phyloP scores from a whole-genome alignment of 192 early-diverging fungal genomes.

The Chytriomyces sp. region DNA sequence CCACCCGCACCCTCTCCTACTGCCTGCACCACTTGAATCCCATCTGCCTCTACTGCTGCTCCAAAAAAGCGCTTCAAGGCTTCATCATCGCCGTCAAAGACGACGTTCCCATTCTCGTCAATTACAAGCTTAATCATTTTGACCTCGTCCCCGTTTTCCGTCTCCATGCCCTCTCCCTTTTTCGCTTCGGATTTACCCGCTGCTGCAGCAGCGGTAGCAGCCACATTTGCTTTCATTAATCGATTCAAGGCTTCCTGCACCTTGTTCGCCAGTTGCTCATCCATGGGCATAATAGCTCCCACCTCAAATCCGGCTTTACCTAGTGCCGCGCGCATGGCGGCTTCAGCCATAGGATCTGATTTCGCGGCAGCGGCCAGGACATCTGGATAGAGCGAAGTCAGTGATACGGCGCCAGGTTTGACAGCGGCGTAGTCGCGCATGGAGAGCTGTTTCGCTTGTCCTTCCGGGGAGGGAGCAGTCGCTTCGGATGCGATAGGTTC shows the following conservation, averaged over 20 bases:
- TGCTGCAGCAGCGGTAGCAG: not conserved
- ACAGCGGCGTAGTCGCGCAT: not conserved
- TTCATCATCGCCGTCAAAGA: not conserved
- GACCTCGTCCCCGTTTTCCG: not conserved
- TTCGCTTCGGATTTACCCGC: not conserved
- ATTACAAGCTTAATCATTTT: slow-evolving; percentile 13
- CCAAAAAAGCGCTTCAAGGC: not conserved
- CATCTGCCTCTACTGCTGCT: not conserved
- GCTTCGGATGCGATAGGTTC: not conserved
- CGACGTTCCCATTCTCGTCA: slow-evolving; percentile 17
- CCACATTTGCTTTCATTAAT: not conserved
- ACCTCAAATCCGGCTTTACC: not conserved
- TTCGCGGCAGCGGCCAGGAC: not conserved
- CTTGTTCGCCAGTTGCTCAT: slow-evolving; percentile 1
- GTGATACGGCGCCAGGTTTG: not conserved
- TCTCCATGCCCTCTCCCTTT: not conserved
- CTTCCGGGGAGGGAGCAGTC: not conserved
- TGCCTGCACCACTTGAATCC: not conserved
- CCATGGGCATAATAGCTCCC: not conserved
- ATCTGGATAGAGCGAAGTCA: not conserved
- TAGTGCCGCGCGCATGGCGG: not conserved
- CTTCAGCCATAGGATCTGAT: not conserved
- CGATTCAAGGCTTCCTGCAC: not conserved
- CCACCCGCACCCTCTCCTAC: not conserved
- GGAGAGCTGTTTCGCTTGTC: not conserved